phyloP scores from a whole-genome alignment of 306 rosid species.

The Castanea mollissima region DNA sequence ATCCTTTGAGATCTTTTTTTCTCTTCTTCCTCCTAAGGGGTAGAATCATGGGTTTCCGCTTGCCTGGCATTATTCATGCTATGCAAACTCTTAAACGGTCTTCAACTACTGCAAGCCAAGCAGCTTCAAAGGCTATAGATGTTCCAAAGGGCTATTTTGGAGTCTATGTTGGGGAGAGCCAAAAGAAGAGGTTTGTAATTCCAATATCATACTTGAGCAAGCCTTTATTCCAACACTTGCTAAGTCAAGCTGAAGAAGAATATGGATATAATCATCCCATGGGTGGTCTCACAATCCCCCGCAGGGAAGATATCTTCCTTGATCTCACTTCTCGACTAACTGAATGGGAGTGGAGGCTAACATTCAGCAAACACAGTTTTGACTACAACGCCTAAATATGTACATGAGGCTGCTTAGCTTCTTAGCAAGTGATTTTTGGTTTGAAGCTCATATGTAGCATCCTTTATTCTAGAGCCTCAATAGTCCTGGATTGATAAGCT shows the following conservation, averaged over 20 bases:
- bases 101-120: slow-evolving; percentile 11
- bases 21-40: neutral
- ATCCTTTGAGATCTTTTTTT: neutral
- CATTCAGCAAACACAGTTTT: neutral
- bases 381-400: too few relatives aligned
- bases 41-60: slow-evolving; percentile 25
- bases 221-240: slow-evolving; percentile 36
- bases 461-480: too few relatives aligned
- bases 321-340: slow-evolving; percentile 25
- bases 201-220: slow-evolving; percentile 38
- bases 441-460: too few relatives aligned
- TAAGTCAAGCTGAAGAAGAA: slow-evolving; percentile 29
- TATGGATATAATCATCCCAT: slow-evolving; percentile 44
- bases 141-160: slow-evolving; percentile 51
- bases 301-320: slow-evolving; percentile 28
- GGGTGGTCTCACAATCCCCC: slow-evolving; percentile 43
- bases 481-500: too few relatives aligned
- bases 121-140: neutral
- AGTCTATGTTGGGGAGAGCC: slow-evolving; percentile 43
- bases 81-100: neutral
- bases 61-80: neutral
- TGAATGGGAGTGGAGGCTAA: neutral
- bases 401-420: too few relatives aligned
- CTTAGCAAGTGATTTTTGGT: too few relatives aligned
- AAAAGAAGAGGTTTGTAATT: slow-evolving; percentile 39